Percentiles rank a stretch among this genome's conserved stretches.
Conservation (phyloP, 768 basidiomycete species). For the Russula abietina region DNA sequence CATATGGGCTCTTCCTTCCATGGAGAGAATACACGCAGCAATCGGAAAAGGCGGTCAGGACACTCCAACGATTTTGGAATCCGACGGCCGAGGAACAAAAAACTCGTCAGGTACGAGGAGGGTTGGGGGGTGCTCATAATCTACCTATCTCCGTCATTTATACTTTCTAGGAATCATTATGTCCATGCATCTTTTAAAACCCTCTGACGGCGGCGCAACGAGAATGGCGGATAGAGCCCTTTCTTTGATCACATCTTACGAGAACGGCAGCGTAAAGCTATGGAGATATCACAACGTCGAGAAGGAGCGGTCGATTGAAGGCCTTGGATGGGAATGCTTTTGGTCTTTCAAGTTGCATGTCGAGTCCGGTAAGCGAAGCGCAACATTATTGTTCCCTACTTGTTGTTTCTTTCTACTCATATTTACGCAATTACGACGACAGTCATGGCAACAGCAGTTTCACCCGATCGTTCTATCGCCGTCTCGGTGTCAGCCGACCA, state of each 20-base stretch:
- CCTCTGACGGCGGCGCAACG: not conserved
- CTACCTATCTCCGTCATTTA: not conserved
- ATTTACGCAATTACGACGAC: not conserved
- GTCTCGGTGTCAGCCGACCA: slow-evolving; percentile 86
- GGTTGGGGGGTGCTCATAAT: not conserved
- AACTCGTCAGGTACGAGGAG: slow-evolving; percentile 47
- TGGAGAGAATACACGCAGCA: slow-evolving; percentile 73
- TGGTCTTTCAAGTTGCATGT: slow-evolving; percentile 66
- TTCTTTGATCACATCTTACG: slow-evolving; percentile 69
- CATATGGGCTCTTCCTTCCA: slow-evolving; percentile 71
- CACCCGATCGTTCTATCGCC: slow-evolving; percentile 51
- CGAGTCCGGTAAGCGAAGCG: slow-evolving; percentile 54
- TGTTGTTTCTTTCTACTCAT: not conserved
- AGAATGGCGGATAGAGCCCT: slow-evolving; percentile 34
- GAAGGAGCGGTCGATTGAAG: slow-evolving; percentile 53
- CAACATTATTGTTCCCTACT: not conserved
- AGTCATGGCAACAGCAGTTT: slow-evolving; percentile 87
- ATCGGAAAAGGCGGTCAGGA: slow-evolving; percentile 54
- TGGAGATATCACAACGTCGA: slow-evolving; percentile 43
- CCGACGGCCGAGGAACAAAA: slow-evolving; percentile 43
- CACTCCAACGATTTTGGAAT: slow-evolving; percentile 27
- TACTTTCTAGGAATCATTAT: slow-evolving; percentile 71
- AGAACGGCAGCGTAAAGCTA: slow-evolving; percentile 79
- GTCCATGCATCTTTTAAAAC: slow-evolving; percentile 63
- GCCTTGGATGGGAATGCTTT: slow-evolving; percentile 63